These are phyloP conservation scores for Citrus sp. DNA, from an alignment of 345 rosid species.

Conservation along the genomic window DNA sequence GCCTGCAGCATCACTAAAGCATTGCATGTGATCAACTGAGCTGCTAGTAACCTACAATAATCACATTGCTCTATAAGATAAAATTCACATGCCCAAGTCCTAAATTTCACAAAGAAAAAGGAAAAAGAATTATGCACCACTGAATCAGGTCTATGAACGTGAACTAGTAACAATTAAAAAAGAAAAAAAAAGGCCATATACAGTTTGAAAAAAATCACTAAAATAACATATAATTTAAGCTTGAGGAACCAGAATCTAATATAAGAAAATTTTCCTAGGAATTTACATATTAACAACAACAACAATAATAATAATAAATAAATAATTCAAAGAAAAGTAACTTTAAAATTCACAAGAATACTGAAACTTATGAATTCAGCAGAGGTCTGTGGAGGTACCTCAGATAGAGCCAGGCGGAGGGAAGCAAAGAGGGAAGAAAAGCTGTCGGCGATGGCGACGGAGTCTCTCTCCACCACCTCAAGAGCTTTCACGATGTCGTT, in stretches of 20 bases:
- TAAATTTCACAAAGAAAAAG: background rate
- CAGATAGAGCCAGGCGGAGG: slow-evolving; percentile 75
- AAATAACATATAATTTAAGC: background rate
- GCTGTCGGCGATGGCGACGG: slow-evolving; percentile 78
- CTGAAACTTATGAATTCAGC: background rate
- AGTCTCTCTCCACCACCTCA: slow-evolving; percentile 80
- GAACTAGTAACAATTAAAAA: background rate
- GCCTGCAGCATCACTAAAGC: slow-evolving; percentile 81
- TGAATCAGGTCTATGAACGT: background rate
- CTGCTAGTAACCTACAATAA: slow-evolving; percentile 52
- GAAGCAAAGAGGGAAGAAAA: slow-evolving; percentile 80
- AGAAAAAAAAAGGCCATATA: background rate
- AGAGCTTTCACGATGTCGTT: slow-evolving; percentile 60
- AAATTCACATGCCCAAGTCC: background rate
- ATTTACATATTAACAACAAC: background rate
- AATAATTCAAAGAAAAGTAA: background rate
- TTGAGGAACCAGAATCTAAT: background rate
- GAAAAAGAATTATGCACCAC: background rate
- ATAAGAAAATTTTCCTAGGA: background rate
- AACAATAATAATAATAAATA: too few relatives aligned
- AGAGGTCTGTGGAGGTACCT: slow-evolving; percentile 49
- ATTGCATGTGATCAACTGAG: slow-evolving; percentile 80
- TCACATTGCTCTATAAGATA: background rate
- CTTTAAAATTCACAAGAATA: background rate
- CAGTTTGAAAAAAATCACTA: background rate